Evolutionary conservation across 192 early-diverging fungal species (phyloP).

Genomic region (Backusella circina): DNA sequence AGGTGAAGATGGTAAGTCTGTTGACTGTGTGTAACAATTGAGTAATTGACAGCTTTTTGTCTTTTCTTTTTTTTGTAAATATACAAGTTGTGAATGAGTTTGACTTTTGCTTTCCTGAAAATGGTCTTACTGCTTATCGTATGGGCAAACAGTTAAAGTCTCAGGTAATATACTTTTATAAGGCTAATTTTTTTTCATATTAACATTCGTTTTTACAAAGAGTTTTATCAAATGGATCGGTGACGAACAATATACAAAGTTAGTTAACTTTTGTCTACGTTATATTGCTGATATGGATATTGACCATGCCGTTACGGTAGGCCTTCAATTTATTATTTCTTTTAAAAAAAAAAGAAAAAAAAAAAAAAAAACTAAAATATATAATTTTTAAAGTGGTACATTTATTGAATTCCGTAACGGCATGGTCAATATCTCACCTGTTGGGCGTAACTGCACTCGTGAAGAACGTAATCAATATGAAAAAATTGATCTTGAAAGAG

Average conservation of each 20-base stretch:
- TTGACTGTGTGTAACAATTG: neutral
- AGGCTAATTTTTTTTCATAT: neutral
- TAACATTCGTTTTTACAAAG: slow-evolving; percentile 34
- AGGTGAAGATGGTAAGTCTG: slow-evolving; percentile 63
- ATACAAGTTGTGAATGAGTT: slow-evolving; percentile 61
- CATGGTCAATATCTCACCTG: slow-evolving; percentile 97
- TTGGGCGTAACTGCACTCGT: slow-evolving; percentile 88
- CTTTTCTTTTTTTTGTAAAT: neutral
- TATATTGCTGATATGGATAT: slow-evolving; percentile 95
- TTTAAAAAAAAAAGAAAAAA: no score
- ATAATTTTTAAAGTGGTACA: slow-evolving; percentile 66
- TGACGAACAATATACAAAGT: slow-evolving; percentile 86
- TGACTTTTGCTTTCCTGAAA: slow-evolving; percentile 96
- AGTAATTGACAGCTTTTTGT: neutral
- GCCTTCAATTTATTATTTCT: neutral
- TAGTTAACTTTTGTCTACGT: slow-evolving; percentile 87
- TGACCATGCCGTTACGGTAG: no score
- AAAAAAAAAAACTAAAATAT: neutral
- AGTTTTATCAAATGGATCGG: slow-evolving; percentile 90
- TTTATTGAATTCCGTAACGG: slow-evolving; percentile 98
- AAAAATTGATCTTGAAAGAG: slow-evolving; percentile 80
- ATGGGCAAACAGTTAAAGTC: slow-evolving; percentile 65
- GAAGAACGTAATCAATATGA: slow-evolving; percentile 91
- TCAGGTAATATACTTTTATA: slow-evolving; percentile 37
- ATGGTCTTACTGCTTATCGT: slow-evolving; percentile 93